Percentiles rank a stretch among this genome's conserved stretches.
phyloP scores from a whole-genome alignment of 192 early-diverging fungal species.

The Coemansia sp. region DNA sequence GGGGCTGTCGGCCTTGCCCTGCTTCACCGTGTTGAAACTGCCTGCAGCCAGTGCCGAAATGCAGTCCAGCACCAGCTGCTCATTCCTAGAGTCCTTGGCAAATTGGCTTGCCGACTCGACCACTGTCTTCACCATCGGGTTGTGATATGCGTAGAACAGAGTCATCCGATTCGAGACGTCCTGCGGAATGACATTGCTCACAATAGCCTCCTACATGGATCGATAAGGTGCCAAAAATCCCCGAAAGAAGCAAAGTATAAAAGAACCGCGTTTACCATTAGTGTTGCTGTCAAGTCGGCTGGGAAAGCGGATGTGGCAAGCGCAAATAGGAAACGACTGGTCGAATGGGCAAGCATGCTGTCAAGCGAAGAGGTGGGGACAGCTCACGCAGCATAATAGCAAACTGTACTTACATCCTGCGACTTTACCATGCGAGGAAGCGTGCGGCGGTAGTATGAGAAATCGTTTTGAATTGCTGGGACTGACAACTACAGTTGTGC shows the following conservation, averaged over 20 bases:
- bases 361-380: neutral
- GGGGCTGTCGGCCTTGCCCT: slow-evolving; percentile 54
- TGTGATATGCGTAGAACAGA: slow-evolving; percentile 93
- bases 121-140: slow-evolving; percentile 84
- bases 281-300: too few relatives aligned
- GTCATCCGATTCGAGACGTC: slow-evolving; percentile 92
- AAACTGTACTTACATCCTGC: slow-evolving; percentile 53
- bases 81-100: slow-evolving; percentile 55
- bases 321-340: too few relatives aligned
- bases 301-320: too few relatives aligned
- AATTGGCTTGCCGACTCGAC: slow-evolving; percentile 74
- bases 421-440: slow-evolving; percentile 71
- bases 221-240: neutral
- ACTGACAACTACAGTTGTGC: slow-evolving; percentile 32
- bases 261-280: neutral
- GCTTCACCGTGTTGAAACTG: slow-evolving; percentile 74
- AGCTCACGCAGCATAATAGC: too few relatives aligned
- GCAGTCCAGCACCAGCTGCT: slow-evolving; percentile 59
- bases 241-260: neutral
- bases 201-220: slow-evolving; percentile 50
- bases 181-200: slow-evolving; percentile 65
- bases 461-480: slow-evolving; percentile 85
- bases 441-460: slow-evolving; percentile 93
- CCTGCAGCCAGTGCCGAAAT: slow-evolving; percentile 71
- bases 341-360: too few relatives aligned